Conservation (phyloP, 441 rosid genomes). For the Flueggea neowawraea region DNA sequence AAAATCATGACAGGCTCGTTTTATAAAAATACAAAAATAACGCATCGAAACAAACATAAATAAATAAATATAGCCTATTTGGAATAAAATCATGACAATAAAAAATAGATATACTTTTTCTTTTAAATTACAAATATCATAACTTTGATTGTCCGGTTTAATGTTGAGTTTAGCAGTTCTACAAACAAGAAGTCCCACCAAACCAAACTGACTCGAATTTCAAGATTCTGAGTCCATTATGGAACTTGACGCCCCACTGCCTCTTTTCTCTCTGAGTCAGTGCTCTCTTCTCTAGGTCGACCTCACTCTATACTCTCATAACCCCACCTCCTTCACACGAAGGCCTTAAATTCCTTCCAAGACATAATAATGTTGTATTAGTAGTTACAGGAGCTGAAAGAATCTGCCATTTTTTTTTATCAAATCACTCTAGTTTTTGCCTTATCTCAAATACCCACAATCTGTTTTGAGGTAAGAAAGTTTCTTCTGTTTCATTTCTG, state of each 20-base stretch:
- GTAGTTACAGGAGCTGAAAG: neutral
- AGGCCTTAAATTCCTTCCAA: neutral
- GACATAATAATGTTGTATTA: too few relatives aligned
- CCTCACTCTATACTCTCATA: neutral
- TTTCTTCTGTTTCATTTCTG: slow-evolving; percentile 12
- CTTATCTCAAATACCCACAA: slow-evolving; percentile 15
- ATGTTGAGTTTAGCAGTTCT: too few relatives aligned
- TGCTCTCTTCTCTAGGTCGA: slow-evolving; percentile 2
- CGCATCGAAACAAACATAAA: too few relatives aligned
- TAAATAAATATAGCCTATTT: too few relatives aligned
- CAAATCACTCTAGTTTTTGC: neutral
- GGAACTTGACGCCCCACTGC: neutral
- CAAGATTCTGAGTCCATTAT: neutral
- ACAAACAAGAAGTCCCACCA: neutral
- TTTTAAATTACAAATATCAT: too few relatives aligned
- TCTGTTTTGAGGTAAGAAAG: neutral
- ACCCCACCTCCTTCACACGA: slow-evolving; percentile 1
- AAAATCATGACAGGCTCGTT: too few relatives aligned
- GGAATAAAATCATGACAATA: too few relatives aligned
- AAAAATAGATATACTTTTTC: too few relatives aligned
- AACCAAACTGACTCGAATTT: neutral
- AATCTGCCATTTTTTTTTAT: slow-evolving; percentile 1
- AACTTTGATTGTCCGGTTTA: too few relatives aligned
- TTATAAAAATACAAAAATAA: too few relatives aligned
- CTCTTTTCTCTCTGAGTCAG: neutral